Conservation (phyloP, 2,329 filamentous ascomycete species). For the Zymoseptoria crescenta region DNA sequence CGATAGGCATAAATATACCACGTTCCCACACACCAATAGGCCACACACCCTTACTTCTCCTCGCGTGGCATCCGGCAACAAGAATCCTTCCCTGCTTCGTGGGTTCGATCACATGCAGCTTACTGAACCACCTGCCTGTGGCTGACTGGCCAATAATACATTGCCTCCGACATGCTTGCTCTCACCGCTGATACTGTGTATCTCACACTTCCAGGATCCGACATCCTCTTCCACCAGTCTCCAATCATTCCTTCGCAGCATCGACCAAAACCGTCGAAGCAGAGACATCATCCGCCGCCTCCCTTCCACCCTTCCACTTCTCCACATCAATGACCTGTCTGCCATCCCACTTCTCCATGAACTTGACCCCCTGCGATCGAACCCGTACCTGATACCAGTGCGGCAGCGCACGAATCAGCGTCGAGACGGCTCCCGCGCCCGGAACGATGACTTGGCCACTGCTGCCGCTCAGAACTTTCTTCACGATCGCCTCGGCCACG, state of each 20-base stretch:
- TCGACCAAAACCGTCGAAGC: background rate
- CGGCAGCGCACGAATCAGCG: background rate
- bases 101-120: background rate
- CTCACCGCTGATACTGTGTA: background rate
- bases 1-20: background rate
- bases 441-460: conserved; percentile 53
- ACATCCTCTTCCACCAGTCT: background rate
- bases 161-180: too few species aligned
- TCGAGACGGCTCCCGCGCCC: conserved; percentile 5
- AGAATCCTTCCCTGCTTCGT: background rate
- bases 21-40: background rate
- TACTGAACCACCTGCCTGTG: background rate
- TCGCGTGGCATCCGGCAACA: background rate
- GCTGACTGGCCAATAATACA: background rate
- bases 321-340: conserved; percentile 4
- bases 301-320: conserved; percentile 3
- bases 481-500: conserved; percentile 56
- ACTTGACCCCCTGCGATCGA: background rate
- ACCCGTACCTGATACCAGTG: conserved; percentile 3
- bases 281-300: background rate
- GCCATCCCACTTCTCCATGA: conserved; percentile 3
- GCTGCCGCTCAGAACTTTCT: conserved; percentile 50
- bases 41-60: background rate
- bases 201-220: background rate
- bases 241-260: background rate